Conservation (phyloP, 495 filamentous ascomycete genomes). For the Aspergillus incahuasiensis region DNA sequence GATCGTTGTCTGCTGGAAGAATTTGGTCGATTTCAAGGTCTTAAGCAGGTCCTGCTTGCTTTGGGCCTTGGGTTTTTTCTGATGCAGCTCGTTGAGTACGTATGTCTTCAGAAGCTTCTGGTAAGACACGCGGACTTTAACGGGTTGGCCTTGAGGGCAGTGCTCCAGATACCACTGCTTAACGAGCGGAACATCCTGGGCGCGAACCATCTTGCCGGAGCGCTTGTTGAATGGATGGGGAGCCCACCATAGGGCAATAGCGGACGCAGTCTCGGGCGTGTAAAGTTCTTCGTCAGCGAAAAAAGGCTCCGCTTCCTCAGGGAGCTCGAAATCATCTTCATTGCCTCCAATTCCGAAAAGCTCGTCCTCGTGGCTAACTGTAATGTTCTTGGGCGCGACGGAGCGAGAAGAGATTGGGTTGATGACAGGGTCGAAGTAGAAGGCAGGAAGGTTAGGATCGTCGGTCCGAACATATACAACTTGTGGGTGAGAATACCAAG, state of each 20-base stretch:
- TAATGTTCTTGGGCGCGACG: slow-evolving; percentile 92
- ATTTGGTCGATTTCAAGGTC: slow-evolving; percentile 91
- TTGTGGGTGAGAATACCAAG: slow-evolving; percentile 92
- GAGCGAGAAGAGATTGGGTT: slow-evolving; percentile 96
- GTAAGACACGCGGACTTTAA: slow-evolving; percentile 98
- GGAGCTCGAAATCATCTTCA: slow-evolving; percentile 88
- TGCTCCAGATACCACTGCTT: slow-evolving; percentile 99
- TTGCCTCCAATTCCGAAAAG: slow-evolving; percentile 82
- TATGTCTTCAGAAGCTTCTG: slow-evolving; percentile 97
- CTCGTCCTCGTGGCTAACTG: slow-evolving; percentile 89
- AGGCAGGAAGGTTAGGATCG: slow-evolving; percentile 85
- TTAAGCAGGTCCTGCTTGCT: slow-evolving; percentile 90
- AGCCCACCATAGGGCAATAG: slow-evolving; percentile 97
- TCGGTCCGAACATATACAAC: slow-evolving; percentile 86
- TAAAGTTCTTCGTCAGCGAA: slow-evolving; percentile 85
- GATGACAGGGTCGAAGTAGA: slow-evolving; percentile 96
- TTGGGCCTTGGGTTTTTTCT: slow-evolving; percentile 87
- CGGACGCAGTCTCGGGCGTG: slow-evolving; percentile 83
- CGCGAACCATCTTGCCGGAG: slow-evolving; percentile 95
- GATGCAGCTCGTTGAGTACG: slow-evolving; percentile 95
- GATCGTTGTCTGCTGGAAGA: slow-evolving; percentile 98
- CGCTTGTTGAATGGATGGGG: slow-evolving; percentile 94
- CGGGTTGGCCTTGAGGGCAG: slow-evolving; percentile 84
- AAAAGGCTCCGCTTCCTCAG: slow-evolving; percentile 78
- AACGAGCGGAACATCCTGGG: slow-evolving; percentile 93